phyloP scores from a whole-genome alignment of 768 basidiomycete species.

The Rhizopogon salebrosus region DNA sequence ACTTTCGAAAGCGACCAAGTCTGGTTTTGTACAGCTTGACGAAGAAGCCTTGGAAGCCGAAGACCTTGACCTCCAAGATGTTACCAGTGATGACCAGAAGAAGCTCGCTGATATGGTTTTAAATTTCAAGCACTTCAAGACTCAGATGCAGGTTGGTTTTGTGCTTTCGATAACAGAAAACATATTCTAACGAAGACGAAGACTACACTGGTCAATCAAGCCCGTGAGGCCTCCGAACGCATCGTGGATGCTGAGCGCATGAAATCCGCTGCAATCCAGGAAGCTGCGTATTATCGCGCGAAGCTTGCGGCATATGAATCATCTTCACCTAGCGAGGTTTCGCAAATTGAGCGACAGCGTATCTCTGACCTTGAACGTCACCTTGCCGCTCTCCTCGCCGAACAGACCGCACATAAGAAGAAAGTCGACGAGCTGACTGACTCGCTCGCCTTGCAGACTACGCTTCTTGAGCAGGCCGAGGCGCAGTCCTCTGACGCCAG shows the following conservation, averaged over 20 bases:
- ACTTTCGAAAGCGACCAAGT: slow-evolving; percentile 64
- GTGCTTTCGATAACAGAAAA: not conserved
- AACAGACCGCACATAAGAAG: slow-evolving; percentile 62
- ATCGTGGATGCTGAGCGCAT: slow-evolving; percentile 75
- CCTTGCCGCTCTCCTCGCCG: slow-evolving; percentile 53
- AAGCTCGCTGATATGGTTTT: slow-evolving; percentile 67
- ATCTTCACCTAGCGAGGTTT: slow-evolving; percentile 55
- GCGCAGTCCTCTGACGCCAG: slow-evolving; percentile 69
- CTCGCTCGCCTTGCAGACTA: slow-evolving; percentile 71
- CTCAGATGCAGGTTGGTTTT: slow-evolving; percentile 71
- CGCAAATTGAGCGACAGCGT: slow-evolving; percentile 76
- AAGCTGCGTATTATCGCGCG: slow-evolving; percentile 93
- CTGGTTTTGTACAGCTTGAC: slow-evolving; percentile 70
- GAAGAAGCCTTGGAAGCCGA: slow-evolving; percentile 41
- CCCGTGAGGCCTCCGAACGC: slow-evolving; percentile 69
- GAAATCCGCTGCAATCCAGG: slow-evolving; percentile 77
- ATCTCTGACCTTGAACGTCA: slow-evolving; percentile 69
- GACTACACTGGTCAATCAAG: slow-evolving; percentile 74
- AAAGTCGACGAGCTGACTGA: slow-evolving; percentile 70
- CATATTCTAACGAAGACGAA: slow-evolving; percentile 22
- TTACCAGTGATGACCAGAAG: slow-evolving; percentile 37
- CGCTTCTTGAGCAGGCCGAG: slow-evolving; percentile 73
- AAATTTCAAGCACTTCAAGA: slow-evolving; percentile 83
- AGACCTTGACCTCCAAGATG: slow-evolving; percentile 28
- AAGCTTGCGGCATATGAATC: slow-evolving; percentile 87